Conservation (phyloP, 805 yeast genomes). For the Starmerella tilneyi region DNA sequence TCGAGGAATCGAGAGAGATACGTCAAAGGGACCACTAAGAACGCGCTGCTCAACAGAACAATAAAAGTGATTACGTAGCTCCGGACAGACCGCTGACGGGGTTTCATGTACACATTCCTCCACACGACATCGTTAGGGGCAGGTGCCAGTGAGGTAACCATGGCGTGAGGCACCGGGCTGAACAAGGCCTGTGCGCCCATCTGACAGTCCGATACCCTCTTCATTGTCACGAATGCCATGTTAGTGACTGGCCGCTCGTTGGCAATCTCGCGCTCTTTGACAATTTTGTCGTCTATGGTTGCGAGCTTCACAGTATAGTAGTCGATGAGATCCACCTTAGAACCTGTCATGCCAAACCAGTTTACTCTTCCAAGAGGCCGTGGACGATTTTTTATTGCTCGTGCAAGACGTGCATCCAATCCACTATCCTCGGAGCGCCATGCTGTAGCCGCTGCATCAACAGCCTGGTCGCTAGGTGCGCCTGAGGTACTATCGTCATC, state of each 20-base stretch:
- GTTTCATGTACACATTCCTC: slow-evolving; percentile 76
- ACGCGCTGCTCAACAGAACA: slow-evolving; percentile 58
- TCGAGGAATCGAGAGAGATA: slow-evolving; percentile 76
- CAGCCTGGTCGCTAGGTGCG: slow-evolving; percentile 1
- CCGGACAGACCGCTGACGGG: slow-evolving; percentile 58
- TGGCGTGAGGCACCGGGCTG: slow-evolving; percentile 75
- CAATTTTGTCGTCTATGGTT: slow-evolving; percentile 59
- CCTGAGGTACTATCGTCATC: not conserved
- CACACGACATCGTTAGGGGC: slow-evolving; percentile 94
- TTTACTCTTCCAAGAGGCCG: slow-evolving; percentile 61
- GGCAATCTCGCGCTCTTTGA: slow-evolving; percentile 45
- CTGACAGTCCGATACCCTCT: slow-evolving; percentile 88
- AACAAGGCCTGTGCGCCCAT: slow-evolving; percentile 92
- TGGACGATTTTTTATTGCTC: slow-evolving; percentile 10
- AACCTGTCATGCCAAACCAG: slow-evolving; percentile 52
- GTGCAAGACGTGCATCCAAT: not conserved
- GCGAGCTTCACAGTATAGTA: slow-evolving; percentile 59
- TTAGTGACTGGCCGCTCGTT: slow-evolving; percentile 69
- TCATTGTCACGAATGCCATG: slow-evolving; percentile 90
- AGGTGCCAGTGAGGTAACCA: slow-evolving; percentile 80
- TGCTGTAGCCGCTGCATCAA: not conserved
- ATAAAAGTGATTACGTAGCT: slow-evolving; percentile 53
- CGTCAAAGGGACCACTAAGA: slow-evolving; percentile 72
- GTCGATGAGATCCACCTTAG: slow-evolving; percentile 69
- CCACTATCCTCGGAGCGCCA: slow-evolving; percentile 4